Percentiles rank a stretch among this genome's conserved stretches.
phyloP scores from a whole-genome alignment of 148 eudicot genomes.

The Nepenthes mirabilis region DNA sequence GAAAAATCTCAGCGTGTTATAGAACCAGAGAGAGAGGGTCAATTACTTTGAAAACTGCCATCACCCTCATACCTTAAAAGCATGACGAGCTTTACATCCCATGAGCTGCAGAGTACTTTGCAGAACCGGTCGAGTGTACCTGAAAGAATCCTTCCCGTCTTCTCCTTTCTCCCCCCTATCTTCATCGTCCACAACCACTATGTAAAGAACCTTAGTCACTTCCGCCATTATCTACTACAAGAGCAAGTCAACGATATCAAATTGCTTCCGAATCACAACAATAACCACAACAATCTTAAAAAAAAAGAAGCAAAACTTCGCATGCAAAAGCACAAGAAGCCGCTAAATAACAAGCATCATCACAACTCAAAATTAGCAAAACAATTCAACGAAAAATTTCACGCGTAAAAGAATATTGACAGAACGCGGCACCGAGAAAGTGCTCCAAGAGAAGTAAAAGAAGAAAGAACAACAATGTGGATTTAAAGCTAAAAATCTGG shows the following conservation, averaged over 20 bases:
- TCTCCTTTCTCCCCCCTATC: constrained; percentile 18
- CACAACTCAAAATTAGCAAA: no score
- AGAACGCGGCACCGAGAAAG: not conserved
- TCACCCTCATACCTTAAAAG: constrained; percentile 57
- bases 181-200: constrained; percentile 63
- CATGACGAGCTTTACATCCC: constrained; percentile 98
- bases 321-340: not conserved
- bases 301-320: not conserved
- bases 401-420: no score
- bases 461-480: constrained; percentile 1
- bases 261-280: not conserved
- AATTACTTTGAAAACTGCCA: not conserved
- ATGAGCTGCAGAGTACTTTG: constrained; percentile 92
- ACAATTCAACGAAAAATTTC: no score
- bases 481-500: not conserved
- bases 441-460: not conserved
- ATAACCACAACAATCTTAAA: not conserved
- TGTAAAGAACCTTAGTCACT: constrained; percentile 62
- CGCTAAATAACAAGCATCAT: not conserved
- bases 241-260: not conserved
- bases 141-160: constrained; percentile 37
- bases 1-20: no score
- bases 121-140: constrained; percentile 83
- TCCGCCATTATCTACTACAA: constrained; percentile 37
- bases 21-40: not conserved